Percentiles rank a stretch among this genome's conserved stretches.
phyloP scores from a whole-genome alignment of 768 basidiomycete genomes.

The Tremella fuciformis region DNA sequence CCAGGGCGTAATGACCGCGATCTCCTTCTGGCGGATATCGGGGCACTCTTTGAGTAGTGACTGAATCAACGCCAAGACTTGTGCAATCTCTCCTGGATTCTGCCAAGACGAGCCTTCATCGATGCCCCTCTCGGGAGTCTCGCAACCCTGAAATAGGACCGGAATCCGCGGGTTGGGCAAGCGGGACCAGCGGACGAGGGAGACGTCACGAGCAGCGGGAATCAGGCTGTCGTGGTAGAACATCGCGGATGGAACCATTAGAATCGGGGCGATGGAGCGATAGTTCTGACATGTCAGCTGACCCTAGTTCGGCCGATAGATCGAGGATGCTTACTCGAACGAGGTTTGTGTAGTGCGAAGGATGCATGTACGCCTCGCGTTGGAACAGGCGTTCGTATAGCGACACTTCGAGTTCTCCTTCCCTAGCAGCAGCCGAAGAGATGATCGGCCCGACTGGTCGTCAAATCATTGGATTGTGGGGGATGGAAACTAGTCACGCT shows the following conservation, averaged over 20 bases:
- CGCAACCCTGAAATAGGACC: conserved; percentile 42
- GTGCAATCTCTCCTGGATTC: conserved; percentile 43
- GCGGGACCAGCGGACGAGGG: conserved; percentile 30
- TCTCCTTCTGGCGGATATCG: conserved; percentile 35
- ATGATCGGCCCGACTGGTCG: conserved; percentile 48
- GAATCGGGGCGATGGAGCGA: conserved; percentile 48
- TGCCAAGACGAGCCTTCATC: conserved; percentile 51
- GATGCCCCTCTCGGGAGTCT: conserved; percentile 45
- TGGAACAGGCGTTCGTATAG: conserved; percentile 50
- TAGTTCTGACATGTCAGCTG: conserved; percentile 40
- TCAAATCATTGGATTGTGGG: background rate
- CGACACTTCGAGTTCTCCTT: conserved; percentile 48
- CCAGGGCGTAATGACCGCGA: conserved; percentile 52
- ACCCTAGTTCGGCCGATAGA: background rate
- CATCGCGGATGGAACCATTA: conserved; percentile 50
- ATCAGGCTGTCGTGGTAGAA: conserved; percentile 52
- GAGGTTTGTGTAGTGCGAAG: conserved; percentile 10
- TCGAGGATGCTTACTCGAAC: conserved; percentile 25
- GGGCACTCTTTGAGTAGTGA: conserved; percentile 25
- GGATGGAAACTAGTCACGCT: conserved; percentile 26
- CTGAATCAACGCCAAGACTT: conserved; percentile 28
- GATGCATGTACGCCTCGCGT: conserved; percentile 28
- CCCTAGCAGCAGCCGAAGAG: conserved; percentile 35
- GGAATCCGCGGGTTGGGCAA: conserved; percentile 44
- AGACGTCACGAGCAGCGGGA: conserved; percentile 30